Evolutionary conservation across 2,329 filamentous ascomycete genomes (phyloP).

Genomic region (Fusarium sp.): DNA sequence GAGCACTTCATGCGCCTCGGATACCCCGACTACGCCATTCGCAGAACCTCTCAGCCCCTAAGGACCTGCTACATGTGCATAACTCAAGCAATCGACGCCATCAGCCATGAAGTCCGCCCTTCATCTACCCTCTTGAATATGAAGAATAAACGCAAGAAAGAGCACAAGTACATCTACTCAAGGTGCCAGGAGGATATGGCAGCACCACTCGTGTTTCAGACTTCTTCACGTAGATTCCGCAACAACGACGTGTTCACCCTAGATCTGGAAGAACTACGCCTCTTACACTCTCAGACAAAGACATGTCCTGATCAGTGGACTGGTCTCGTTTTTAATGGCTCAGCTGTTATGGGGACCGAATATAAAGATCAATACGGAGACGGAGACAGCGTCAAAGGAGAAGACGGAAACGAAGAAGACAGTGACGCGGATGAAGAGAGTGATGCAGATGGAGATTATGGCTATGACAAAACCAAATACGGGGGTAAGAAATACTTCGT

Average conservation of each 20-base stretch:
- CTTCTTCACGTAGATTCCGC: neutral
- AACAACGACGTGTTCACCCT: neutral
- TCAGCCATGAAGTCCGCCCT: neutral
- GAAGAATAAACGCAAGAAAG: neutral
- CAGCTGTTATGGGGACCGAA: neutral
- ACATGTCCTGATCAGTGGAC: neutral
- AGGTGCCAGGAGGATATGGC: neutral
- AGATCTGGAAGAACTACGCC: neutral
- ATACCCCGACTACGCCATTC: conserved; percentile 9
- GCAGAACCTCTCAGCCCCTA: neutral
- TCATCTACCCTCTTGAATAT: neutral
- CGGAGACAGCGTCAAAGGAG: too few relatives aligned
- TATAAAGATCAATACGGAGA: neutral
- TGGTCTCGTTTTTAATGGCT: neutral
- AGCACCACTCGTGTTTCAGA: conserved; percentile 6
- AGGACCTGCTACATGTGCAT: conserved; percentile 12
- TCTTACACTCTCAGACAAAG: neutral
- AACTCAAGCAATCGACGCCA: conserved; percentile 3
- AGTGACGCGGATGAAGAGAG: neutral
- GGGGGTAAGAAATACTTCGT: neutral
- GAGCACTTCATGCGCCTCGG: conserved; percentile 14
- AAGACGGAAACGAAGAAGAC: too few relatives aligned
- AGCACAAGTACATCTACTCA: neutral
- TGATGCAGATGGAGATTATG: neutral
- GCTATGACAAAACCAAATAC: neutral